Evolutionary conservation across 2,329 filamentous ascomycete species (phyloP).

Genomic region (Didymella lethalis): DNA sequence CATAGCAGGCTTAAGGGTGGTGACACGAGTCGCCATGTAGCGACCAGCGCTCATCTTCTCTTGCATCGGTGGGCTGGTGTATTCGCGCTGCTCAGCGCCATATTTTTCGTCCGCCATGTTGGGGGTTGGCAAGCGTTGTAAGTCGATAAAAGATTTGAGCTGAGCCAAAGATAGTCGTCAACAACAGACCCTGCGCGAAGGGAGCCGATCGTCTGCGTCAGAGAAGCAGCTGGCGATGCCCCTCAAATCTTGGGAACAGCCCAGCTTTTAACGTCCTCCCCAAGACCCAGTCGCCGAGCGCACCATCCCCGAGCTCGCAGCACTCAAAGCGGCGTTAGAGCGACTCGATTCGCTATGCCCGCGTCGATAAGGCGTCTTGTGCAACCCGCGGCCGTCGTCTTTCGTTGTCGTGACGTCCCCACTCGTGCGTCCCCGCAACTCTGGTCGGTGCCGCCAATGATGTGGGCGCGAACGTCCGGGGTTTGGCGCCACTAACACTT

Average conservation of each 20-base stretch:
- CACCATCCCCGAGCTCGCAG: constrained; percentile 5
- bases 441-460: constrained; percentile 8
- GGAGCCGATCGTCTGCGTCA: background rate
- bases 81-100: constrained; percentile 27
- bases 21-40: constrained; percentile 63
- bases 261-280: constrained; percentile 11
- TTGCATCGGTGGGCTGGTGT: constrained; percentile 8
- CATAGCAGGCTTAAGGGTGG: constrained; percentile 65
- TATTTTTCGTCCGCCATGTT: constrained; percentile 36
- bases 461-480: constrained; percentile 5
- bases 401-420: constrained; percentile 25
- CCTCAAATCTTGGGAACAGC: constrained; percentile 5
- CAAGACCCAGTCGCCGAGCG: background rate
- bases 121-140: background rate
- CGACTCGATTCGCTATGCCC: background rate
- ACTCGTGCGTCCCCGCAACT: constrained; percentile 15
- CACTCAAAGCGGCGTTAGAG: background rate
- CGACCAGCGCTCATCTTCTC: constrained; percentile 46
- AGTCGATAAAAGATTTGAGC: background rate
- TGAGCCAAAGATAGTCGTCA: background rate
- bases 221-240: constrained; percentile 3
- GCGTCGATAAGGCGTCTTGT: constrained; percentile 8
- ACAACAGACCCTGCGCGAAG: background rate
- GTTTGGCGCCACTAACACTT: background rate
- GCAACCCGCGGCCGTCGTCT: constrained; percentile 18